Percentiles rank a stretch among this genome's conserved stretches.
These are phyloP conservation scores for Sporothrix dimorphospora DNA, from an alignment of 2,329 filamentous ascomycete genomes.

Conservation along the genomic window DNA sequence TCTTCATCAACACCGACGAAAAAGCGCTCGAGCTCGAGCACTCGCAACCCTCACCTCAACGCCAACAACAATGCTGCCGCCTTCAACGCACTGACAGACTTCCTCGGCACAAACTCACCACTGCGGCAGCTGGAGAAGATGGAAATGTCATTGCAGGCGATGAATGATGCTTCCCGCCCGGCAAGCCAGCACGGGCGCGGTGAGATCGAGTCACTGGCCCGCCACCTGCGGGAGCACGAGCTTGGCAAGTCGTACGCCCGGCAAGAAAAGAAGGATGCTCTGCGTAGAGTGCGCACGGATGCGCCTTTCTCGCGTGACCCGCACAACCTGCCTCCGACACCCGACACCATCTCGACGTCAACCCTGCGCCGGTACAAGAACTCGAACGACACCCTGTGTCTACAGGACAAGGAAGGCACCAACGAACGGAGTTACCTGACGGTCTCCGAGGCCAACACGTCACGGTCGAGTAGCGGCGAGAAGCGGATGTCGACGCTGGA, in stretches of 20 bases:
- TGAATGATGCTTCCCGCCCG: slow-evolving; percentile 39
- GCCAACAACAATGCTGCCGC: slow-evolving; percentile 40
- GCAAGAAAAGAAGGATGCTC: slow-evolving; percentile 53
- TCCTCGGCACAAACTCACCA: slow-evolving; percentile 52
- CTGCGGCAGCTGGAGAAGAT: slow-evolving; percentile 55
- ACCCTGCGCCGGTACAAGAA: slow-evolving; percentile 55
- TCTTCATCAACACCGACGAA: slow-evolving; percentile 32
- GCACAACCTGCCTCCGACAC: slow-evolving; percentile 58
- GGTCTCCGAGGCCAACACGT: slow-evolving; percentile 39
- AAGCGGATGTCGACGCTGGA: slow-evolving; percentile 24
- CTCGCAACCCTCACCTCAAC: slow-evolving; percentile 1
- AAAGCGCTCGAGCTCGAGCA: slow-evolving; percentile 39
- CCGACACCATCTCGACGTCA: slow-evolving; percentile 62
- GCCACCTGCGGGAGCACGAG: slow-evolving; percentile 33
- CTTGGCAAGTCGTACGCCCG: slow-evolving; percentile 41
- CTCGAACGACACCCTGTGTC: slow-evolving; percentile 53
- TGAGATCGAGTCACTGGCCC: slow-evolving; percentile 34
- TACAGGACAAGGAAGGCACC: slow-evolving; percentile 38
- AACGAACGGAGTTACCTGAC: slow-evolving; percentile 42
- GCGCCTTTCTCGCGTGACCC: slow-evolving; percentile 47
- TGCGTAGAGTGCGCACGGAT: slow-evolving; percentile 55
- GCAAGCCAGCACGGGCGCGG: slow-evolving; percentile 38
- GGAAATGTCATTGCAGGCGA: slow-evolving; percentile 39
- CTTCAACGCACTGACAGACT: slow-evolving; percentile 52
- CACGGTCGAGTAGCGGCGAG: slow-evolving; percentile 34